A percentile compares a stretch with the other conserved stretches of the same genome.
Conservation (phyloP, 1,284 basidiomycete species). For the Grifola frondosa region DNA sequence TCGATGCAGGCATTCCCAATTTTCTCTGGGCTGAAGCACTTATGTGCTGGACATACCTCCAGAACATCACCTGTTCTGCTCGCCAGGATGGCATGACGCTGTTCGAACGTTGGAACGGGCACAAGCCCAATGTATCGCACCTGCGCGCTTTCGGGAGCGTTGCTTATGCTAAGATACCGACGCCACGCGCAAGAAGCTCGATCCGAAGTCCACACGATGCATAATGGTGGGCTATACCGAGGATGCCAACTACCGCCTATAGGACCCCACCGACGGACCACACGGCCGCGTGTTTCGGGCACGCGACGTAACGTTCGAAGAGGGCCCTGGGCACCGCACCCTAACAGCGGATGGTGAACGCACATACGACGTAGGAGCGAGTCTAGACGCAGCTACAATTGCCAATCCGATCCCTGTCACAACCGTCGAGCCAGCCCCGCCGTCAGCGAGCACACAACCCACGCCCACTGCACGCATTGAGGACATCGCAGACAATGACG, state of each 20-base stretch:
- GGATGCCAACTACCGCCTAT: slow-evolving; percentile 22
- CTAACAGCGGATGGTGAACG: too few relatives aligned
- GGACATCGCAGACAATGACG: too few relatives aligned
- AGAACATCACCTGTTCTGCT: slow-evolving; percentile 15
- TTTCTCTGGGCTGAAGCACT: slow-evolving; percentile 32
- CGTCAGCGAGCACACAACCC: too few relatives aligned
- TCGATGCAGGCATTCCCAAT: slow-evolving; percentile 24
- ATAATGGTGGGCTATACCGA: slow-evolving; percentile 27
- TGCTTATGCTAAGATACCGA: slow-evolving; percentile 16
- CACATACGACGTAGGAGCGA: too few relatives aligned
- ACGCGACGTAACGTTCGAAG: slow-evolving; percentile 15
- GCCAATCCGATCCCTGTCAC: too few relatives aligned
- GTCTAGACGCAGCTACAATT: too few relatives aligned
- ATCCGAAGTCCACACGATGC: slow-evolving; percentile 24
- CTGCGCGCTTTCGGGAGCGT: slow-evolving; percentile 23
- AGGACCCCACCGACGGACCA: slow-evolving; percentile 11
- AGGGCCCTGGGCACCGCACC: too few relatives aligned
- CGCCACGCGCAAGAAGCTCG: slow-evolving; percentile 16
- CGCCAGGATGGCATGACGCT: slow-evolving; percentile 15
- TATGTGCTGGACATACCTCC: slow-evolving; percentile 10
- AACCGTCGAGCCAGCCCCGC: too few relatives aligned
- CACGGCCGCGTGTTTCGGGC: slow-evolving; percentile 10
- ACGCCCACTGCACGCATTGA: too few relatives aligned
- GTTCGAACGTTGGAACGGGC: slow-evolving; percentile 14
- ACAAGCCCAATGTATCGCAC: slow-evolving; percentile 16